Evolutionary conservation across 2,329 filamentous ascomycete species (phyloP), one percentile per base, ranked within the genome.

Genomic region (Penicillium italicum): DNA sequence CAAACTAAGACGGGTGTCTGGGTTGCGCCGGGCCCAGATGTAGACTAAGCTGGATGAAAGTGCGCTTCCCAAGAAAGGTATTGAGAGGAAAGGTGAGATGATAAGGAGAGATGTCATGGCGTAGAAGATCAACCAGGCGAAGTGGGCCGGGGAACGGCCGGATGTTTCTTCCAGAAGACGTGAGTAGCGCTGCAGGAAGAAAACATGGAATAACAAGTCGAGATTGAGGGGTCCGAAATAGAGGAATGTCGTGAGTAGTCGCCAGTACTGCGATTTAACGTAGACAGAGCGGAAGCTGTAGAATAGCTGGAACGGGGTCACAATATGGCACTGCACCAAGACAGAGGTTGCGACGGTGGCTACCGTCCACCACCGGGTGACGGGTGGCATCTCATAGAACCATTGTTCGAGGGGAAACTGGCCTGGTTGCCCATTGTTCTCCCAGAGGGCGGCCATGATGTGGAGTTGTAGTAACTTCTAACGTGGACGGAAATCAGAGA

Each of bases 341-440:
- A 91, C 85, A 64, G 91, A 96, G 11, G 89, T 94, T 55, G 91
- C 79, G 40, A 97, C 86, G 0, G 92, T 96, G 5, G 92, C 91
- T 24, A 91, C 92, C 22, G 94, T 97, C 94, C 94, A 99, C 87
- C 90, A 95, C 59, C 94, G 82, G 36, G 94, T 99, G 75, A 92
- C 96, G 26, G 94, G 85, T 4, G 94, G 94, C 89, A 97, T 97
- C 74, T 99, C 94, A 82, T 91, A 97, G 76, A 97, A 97, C 94
- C 94, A 99, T 65, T 93, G 88, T 76, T 97, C 94, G 8, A 99
- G 82, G 40, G 93, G 94, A 69, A 96, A 80, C 60, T 83, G 81
- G 53, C 80, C 79, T 60, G 78, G 77, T 54, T 77, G 75, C 14
- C 69, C 75, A 45, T 71, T 76, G 61, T 76, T 76, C 31, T 73